Evolutionary conservation across 1,139 yeast genomes (phyloP).

Genomic region (Saccharomyces pastorianus): DNA sequence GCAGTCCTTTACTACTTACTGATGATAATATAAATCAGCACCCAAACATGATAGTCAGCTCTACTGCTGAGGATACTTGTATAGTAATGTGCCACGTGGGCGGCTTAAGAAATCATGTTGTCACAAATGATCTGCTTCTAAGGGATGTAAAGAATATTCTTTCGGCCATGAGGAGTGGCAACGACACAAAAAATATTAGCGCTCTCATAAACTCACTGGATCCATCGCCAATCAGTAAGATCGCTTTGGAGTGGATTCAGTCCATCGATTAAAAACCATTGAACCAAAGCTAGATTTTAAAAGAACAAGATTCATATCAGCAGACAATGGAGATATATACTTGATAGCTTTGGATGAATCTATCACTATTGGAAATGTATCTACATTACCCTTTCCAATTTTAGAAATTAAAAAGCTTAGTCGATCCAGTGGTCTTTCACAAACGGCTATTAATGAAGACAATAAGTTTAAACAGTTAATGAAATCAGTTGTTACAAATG

Average conservation of each 20-base stretch:
- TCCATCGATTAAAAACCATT: slow-evolving; percentile 39
- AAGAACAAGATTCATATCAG: slow-evolving; percentile 42
- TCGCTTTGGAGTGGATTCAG: slow-evolving; percentile 45
- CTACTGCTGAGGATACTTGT: slow-evolving; percentile 11
- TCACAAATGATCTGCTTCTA: slow-evolving; percentile 16
- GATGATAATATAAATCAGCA: slow-evolving; percentile 14
- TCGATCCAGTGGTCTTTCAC: not conserved
- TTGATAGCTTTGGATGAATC: slow-evolving; percentile 24
- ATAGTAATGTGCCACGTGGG: slow-evolving; percentile 30
- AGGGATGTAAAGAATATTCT: slow-evolving; percentile 2
- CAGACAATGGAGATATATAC: slow-evolving; percentile 10
- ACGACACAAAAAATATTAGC: slow-evolving; percentile 15
- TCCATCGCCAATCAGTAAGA: slow-evolving; percentile 36
- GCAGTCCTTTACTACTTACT: not conserved
- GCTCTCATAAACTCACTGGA: slow-evolving; percentile 7
- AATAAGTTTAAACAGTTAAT: slow-evolving; percentile 1
- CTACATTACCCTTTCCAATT: slow-evolving; percentile 31
- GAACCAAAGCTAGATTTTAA: slow-evolving; percentile 39
- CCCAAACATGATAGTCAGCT: slow-evolving; percentile 19
- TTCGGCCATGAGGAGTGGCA: slow-evolving; percentile 18
- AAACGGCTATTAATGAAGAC: not conserved
- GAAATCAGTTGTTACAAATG: not conserved
- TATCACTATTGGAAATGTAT: slow-evolving; percentile 10
- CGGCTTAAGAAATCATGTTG: slow-evolving; percentile 28
- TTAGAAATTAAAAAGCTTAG: slow-evolving; percentile 8